Evolutionary conservation across 352 stramenopile genomes (phyloP), one percentile per base, ranked within the genome.

Genomic region (Plasmopara halstedii): DNA sequence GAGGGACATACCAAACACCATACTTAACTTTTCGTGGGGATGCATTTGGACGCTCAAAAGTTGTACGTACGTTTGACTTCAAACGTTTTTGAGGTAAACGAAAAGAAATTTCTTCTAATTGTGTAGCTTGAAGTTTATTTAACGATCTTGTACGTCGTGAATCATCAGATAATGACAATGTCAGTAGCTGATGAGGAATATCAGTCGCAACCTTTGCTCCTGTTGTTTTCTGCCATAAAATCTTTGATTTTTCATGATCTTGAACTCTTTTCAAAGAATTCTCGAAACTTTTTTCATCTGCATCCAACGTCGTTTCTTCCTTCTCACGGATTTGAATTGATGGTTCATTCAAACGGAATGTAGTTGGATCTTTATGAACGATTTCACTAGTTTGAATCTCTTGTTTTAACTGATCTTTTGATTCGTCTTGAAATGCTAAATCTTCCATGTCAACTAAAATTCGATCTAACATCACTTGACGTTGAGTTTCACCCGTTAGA

Each of bases 361-460:
- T n/a, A n/a, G n/a, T n/a, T n/a, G n/a, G n/a, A n/a, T n/a, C n/a
- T n/a, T n/a, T n/a, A n/a, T n/a, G n/a, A n/a, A n/a, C n/a, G n/a
- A n/a, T n/a, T n/a, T n/a, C n/a, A n/a, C n/a, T n/a, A n/a, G n/a
- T n/a, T n/a, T n/a, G n/a, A n/a, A n/a, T n/a, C n/a, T 29, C 25
- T 29, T 29, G 25, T 2, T 29, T 10, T 4, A 11, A 10, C 11
- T 10, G 6, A 29, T 29, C 58, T 17, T 34, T 58, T 15, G 58
- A 42, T 13, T 54, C 51, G n/a, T n/a, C n/a, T n/a, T n/a, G n/a
- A 11, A 75, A 40, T 4, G 62, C 56, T 20, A 83, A 60, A 27
- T 64, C 66, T 14, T 83, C 58, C 71, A 86, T 86, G 19, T 83
- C 74, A n/a, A 60, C 64, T 57, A 86, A 66, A 49, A 83, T 73